Evolutionary conservation across 805 yeast genomes (phyloP).

Genomic region (Cyberlindnera veronae): DNA sequence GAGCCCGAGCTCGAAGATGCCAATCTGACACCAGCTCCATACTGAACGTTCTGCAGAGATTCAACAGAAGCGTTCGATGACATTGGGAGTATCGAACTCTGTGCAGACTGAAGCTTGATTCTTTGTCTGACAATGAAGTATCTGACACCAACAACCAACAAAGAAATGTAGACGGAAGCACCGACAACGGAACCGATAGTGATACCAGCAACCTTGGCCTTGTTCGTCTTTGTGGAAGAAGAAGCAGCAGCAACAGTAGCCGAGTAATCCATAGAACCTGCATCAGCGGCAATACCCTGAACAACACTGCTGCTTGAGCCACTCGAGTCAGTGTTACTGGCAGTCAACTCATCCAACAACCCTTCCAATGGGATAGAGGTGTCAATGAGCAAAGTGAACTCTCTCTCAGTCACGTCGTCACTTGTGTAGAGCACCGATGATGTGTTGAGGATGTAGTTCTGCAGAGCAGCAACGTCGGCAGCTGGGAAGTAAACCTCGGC

Average conservation of each 20-base stretch:
- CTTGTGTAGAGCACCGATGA: slow-evolving; percentile 61
- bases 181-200: slow-evolving; percentile 84
- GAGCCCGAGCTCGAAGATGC: slow-evolving; percentile 4
- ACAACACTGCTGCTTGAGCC: slow-evolving; percentile 6
- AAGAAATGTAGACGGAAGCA: slow-evolving; percentile 57
- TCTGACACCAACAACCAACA: slow-evolving; percentile 54
- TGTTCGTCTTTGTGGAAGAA: slow-evolving; percentile 9
- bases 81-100: slow-evolving; percentile 15
- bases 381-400: slow-evolving; percentile 72
- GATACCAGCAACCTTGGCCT: slow-evolving; percentile 63
- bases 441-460: slow-evolving; percentile 43
- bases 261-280: slow-evolving; percentile 32
- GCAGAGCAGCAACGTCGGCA: slow-evolving; percentile 45
- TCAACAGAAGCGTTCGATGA: slow-evolving; percentile 17
- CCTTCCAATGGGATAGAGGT: slow-evolving; percentile 57
- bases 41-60: slow-evolving; percentile 16
- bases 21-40: slow-evolving; percentile 24
- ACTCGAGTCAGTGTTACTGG: not conserved
- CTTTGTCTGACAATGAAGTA: slow-evolving; percentile 36
- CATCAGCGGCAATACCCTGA: slow-evolving; percentile 15
- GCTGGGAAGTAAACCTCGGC: slow-evolving; percentile 84
- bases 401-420: slow-evolving; percentile 48
- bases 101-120: slow-evolving; percentile 17
- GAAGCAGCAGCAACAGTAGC: slow-evolving; percentile 16
- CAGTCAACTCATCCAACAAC: slow-evolving; percentile 24